These are phyloP conservation scores for Cutaneotrichosporon curvatum DNA, from an alignment of 1,284 basidiomycete species.

Conservation along the genomic window DNA sequence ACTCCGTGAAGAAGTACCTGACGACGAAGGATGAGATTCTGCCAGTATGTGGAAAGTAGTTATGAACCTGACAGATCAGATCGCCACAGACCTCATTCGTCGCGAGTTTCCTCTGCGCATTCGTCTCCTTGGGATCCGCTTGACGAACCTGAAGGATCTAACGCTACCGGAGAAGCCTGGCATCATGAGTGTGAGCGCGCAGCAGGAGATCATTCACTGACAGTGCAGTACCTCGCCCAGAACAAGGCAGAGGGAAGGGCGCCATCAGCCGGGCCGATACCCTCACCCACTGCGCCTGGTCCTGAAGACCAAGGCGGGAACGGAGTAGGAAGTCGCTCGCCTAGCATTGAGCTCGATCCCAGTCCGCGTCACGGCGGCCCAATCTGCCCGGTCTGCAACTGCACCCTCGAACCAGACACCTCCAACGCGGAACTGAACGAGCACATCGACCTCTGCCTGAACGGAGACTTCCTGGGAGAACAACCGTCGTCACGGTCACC, in stretches of 20 bases:
- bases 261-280: neutral
- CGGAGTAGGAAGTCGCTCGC: too few relatives aligned
- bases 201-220: too few relatives aligned
- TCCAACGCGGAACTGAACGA: conserved; percentile 41
- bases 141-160: conserved; percentile 78
- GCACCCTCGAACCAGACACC: conserved; percentile 24
- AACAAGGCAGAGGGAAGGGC: neutral
- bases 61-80: conserved; percentile 46
- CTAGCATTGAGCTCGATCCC: conserved; percentile 6
- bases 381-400: conserved; percentile 38
- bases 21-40: conserved; percentile 69
- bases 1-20: conserved; percentile 67
- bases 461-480: conserved; percentile 28
- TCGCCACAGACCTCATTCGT: conserved; percentile 71
- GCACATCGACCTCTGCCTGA: conserved; percentile 44
- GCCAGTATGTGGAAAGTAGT: conserved; percentile 50
- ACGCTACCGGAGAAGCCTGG: conserved; percentile 31
- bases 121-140: conserved; percentile 70
- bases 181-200: conserved; percentile 30
- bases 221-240: conserved; percentile 26
- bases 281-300: too few relatives aligned
- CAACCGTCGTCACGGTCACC: conserved; percentile 17
- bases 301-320: too few relatives aligned
- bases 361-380: conserved; percentile 19
- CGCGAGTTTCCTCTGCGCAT: conserved; percentile 69